Base-by-base conservation (phyloP, 768 basidiomycete species). In the Saitozyma podzolica region DNA sequence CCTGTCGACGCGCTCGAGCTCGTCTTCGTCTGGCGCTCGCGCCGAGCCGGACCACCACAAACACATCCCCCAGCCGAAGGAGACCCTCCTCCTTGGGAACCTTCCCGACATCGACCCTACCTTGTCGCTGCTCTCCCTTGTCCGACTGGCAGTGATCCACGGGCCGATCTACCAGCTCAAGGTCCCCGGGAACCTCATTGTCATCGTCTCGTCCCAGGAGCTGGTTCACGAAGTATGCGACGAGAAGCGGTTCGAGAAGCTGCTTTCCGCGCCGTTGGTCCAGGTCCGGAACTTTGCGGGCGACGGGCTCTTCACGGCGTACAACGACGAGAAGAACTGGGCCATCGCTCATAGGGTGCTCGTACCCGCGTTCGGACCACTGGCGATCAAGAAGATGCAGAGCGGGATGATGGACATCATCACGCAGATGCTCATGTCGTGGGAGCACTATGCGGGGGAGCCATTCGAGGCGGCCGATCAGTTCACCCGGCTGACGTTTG, bases 401-500 rank as follows among this genome's bases (percentile, higher is more conserved):
- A 80, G 80, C 39, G 82, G 82, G 58, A 84, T 84, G 84, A 68
- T 79, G 8, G 84, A 84, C 62, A 81, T 84, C 47, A 77, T 75
- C 7, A 72, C 75, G 39, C 84, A 84, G 69, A 78, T 84, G 55
- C 13, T 29, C n/a, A 20, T 41, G n/a, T 47, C 40, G 29, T n/a
- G 14, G 14, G 19, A 13, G 14, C 19, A 13, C 11, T 6, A 47
- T 47, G 11, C 45, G 11, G 45, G n/a, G 11, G n/a, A 13, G n/a
- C 13, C 45, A 47, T 11, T 47, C 13, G 45, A 17, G 29, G 29
- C 29, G 29, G 29, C 29, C 29, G 29, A 29, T 29, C 29, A 29
- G 29, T 29, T 29, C 29, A 29, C 29, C 29, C 29, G 29, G 29
- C 29, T 29, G 29, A 29, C 29, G 2, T 29, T 29, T 29, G 29